A percentile compares a stretch with the other conserved stretches of the same genome.
Evolutionary conservation across 140 eudicot species (phyloP).

Genomic region (Senecio squalidus): DNA sequence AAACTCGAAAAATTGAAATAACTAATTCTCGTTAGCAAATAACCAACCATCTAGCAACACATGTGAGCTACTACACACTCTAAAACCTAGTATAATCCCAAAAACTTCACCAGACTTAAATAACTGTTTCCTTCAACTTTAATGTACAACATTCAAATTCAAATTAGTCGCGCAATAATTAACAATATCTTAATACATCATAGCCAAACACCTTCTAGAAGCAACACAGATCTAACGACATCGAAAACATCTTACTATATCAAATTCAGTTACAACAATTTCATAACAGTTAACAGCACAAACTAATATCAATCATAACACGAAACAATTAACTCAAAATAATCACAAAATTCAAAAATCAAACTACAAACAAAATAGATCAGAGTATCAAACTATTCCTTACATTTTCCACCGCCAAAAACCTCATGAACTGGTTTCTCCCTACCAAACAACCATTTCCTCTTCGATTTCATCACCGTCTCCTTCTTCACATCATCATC

Average conservation of each 20-base stretch:
- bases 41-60: neutral
- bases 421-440: constrained; percentile 75
- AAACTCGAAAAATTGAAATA: too few species aligned
- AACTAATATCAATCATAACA: too few species aligned
- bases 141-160: too few species aligned
- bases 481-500: constrained; percentile 19
- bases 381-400: constrained; percentile 1
- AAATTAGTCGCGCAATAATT: too few species aligned
- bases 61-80: neutral
- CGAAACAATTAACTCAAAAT: neutral
- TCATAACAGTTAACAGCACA: neutral
- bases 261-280: too few species aligned
- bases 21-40: too few species aligned
- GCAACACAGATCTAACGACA: too few species aligned
- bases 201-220: too few species aligned
- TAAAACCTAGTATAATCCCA: neutral
- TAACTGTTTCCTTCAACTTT: neutral
- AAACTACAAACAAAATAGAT: too few species aligned
- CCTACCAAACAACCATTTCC: constrained; percentile 53
- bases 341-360: neutral
- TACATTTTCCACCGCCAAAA: constrained; percentile 87
- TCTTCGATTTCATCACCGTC: constrained; percentile 31
- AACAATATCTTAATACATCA: too few species aligned
- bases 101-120: neutral
- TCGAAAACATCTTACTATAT: too few species aligned